Conservation (phyloP, 2,329 filamentous ascomycete species). For the Coniochaeta sp. region DNA sequence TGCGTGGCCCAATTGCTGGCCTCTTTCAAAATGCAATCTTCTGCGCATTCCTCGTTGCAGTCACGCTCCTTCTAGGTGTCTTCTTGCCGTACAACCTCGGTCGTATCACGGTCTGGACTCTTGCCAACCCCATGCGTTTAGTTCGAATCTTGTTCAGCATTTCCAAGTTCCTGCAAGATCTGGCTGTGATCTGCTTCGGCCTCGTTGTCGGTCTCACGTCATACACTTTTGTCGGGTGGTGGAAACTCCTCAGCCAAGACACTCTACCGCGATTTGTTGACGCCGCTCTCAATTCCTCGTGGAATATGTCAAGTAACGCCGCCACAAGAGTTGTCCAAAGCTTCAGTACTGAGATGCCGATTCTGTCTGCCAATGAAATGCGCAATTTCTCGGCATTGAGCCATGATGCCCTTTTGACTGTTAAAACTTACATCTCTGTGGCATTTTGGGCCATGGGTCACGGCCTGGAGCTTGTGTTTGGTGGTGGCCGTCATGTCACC, state of each 20-base stretch:
- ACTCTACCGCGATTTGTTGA: constrained; percentile 17
- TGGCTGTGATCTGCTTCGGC: constrained; percentile 57
- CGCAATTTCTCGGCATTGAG: constrained; percentile 71
- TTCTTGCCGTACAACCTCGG: constrained; percentile 91
- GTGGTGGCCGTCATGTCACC: constrained; percentile 16
- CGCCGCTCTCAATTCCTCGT: constrained; percentile 21
- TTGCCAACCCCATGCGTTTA: constrained; percentile 73
- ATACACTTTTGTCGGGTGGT: constrained; percentile 12
- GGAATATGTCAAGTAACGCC: constrained; percentile 32
- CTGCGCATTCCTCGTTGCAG: constrained; percentile 79
- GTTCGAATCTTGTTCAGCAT: constrained; percentile 63
- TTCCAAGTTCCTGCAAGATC: constrained; percentile 75
- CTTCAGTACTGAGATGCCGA: constrained; percentile 41
- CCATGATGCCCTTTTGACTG: constrained; percentile 57
- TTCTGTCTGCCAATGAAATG: constrained; percentile 52
- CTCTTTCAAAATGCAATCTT: constrained; percentile 94
- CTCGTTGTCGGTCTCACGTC: constrained; percentile 32
- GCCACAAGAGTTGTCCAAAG: constrained; percentile 40
- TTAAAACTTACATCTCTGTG: constrained; percentile 45
- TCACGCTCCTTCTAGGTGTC: constrained; percentile 77
- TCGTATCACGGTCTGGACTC: constrained; percentile 69
- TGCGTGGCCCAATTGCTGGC: constrained; percentile 85
- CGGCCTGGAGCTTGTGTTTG: constrained; percentile 33
- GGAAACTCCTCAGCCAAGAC: constrained; percentile 25
- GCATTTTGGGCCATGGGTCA: constrained; percentile 30